Percentiles rank a stretch among this genome's conserved stretches.
phyloP scores from a whole-genome alignment of 306 rosid genomes.

The Cucumis cinereus region DNA sequence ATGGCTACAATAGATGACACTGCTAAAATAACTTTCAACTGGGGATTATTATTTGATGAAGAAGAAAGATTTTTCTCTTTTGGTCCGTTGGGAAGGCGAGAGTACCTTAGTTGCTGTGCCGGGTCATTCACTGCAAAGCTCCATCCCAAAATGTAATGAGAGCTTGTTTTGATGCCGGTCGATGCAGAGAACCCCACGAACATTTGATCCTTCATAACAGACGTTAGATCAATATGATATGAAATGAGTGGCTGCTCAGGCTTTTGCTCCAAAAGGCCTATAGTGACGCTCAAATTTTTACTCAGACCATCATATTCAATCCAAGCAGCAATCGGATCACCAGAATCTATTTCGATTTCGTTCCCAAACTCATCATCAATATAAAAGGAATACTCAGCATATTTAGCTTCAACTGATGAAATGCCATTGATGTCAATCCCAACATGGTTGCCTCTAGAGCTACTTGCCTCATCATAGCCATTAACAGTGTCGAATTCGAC shows the following conservation, averaged over 20 bases:
- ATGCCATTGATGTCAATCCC: conserved; percentile 40
- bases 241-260: conserved; percentile 30
- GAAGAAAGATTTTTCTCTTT: conserved; percentile 14
- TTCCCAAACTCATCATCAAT: not conserved
- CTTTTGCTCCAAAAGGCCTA: conserved; percentile 19
- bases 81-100: conserved; percentile 31
- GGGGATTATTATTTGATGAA: not conserved
- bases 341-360: conserved; percentile 23
- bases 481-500: conserved; percentile 64
- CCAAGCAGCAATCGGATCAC: conserved; percentile 41
- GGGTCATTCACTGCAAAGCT: not conserved
- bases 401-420: not conserved
- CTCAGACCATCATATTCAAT: conserved; percentile 37
- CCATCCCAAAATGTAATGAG: conserved; percentile 2
- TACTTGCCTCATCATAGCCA: conserved; percentile 10
- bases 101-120: conserved; percentile 15
- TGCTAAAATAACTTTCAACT: conserved; percentile 16
- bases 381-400: conserved; percentile 10
- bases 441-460: conserved; percentile 37
- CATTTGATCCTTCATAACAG: conserved; percentile 14
- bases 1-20: conserved; percentile 19
- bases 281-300: conserved; percentile 20
- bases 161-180: conserved; percentile 22
- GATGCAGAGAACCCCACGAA: conserved; percentile 62
- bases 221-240: not conserved